Percentiles rank a stretch among this genome's conserved stretches.
Conservation (phyloP, 2,329 filamentous ascomycete genomes). For the Stromatinia cepivora region DNA sequence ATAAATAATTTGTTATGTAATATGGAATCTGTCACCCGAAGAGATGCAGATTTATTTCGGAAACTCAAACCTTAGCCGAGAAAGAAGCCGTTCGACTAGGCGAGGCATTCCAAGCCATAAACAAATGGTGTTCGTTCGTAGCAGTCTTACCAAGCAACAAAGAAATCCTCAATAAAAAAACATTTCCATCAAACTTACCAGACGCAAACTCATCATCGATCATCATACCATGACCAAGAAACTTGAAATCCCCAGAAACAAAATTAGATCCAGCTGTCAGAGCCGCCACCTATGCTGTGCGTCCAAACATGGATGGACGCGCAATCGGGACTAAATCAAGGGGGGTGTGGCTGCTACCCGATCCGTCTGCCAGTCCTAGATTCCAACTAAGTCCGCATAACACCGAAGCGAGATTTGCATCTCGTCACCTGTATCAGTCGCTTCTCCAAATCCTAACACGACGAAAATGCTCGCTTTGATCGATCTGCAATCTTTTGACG, state of each 20-base stretch:
- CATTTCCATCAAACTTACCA: background rate
- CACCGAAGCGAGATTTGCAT: background rate
- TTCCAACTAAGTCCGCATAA: background rate
- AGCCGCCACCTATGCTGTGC: no score
- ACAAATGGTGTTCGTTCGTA: slow-evolving; percentile 73
- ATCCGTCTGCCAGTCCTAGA: background rate
- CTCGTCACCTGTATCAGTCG: background rate
- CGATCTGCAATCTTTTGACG: slow-evolving; percentile 10
- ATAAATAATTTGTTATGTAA: no score
- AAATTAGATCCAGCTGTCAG: background rate
- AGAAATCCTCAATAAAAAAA: background rate
- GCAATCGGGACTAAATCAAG: background rate
- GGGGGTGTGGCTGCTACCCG: background rate
- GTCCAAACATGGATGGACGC: background rate
- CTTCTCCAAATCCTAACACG: background rate
- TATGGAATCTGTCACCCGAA: no score
- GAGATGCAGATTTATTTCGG: no score
- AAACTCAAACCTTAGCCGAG: slow-evolving; percentile 54
- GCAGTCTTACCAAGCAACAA: slow-evolving; percentile 50
- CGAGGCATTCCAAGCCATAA: slow-evolving; percentile 63
- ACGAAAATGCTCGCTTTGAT: background rate
- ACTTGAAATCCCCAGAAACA: background rate
- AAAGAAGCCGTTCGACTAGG: slow-evolving; percentile 66
- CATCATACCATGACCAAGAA: background rate
- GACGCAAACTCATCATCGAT: background rate